Evolutionary conservation across 208 protist species (phyloP).

Genomic region (Trichomonas gallinae): DNA sequence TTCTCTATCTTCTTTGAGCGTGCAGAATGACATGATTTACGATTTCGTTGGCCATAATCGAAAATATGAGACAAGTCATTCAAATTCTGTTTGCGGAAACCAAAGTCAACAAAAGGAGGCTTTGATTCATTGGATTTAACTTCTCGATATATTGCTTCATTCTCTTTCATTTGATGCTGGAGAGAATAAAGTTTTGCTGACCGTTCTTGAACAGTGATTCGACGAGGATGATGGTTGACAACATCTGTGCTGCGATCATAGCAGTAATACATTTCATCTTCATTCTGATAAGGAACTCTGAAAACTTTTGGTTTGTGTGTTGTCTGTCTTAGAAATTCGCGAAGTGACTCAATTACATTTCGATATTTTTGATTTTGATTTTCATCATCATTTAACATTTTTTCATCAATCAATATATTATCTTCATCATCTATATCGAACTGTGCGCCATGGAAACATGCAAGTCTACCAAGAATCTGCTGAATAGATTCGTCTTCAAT

Average conservation of each 20-base stretch:
- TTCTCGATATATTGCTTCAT: neutral
- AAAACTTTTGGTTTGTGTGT: neutral
- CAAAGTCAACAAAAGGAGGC: neutral
- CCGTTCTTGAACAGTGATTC: neutral
- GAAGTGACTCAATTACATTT: neutral
- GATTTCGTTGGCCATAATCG: too few relatives aligned
- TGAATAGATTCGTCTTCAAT: neutral
- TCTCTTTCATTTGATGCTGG: neutral
- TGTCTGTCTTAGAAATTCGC: neutral
- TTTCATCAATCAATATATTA: neutral
- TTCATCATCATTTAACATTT: neutral
- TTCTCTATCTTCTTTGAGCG: neutral
- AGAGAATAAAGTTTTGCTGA: neutral
- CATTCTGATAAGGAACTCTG: neutral
- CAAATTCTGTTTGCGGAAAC: neutral
- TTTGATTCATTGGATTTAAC: too few relatives aligned
- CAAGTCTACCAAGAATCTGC: neutral
- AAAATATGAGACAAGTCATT: neutral
- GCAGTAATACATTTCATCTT: neutral
- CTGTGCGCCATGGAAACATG: neutral
- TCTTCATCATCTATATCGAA: neutral
- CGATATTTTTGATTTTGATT: neutral
- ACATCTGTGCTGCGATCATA: neutral
- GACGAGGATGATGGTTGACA: neutral
- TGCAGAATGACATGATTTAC: neutral